Evolutionary conservation across 441 rosid genomes (phyloP), one percentile per base, ranked within the genome.

Genomic region (Erodium trifolium): DNA sequence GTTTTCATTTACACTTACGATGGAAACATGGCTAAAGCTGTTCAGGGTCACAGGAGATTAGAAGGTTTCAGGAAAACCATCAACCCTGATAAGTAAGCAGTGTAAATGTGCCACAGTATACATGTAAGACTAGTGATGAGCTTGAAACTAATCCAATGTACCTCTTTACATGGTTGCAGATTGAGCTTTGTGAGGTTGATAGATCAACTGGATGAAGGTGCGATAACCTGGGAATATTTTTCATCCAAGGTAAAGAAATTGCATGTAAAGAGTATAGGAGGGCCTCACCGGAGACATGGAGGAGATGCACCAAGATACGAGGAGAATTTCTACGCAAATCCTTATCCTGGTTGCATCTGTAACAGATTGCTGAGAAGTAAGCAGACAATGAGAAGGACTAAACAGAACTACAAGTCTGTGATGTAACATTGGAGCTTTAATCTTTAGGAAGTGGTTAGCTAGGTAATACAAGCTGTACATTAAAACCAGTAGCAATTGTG

Each of bases 321-420:
- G 76, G 90, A 90, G 79, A 82, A 71, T 47, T 90, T 90, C 77
- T 90, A 88, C 18, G 97, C 92, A 17, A 87, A 91, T 73, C 93
- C 97, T 72, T 82, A 80, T 71, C 88, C 90, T 0, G 93, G 86
- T 65, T 86, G 95, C 78, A 78, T 88, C 65, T 91, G 97, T 68
- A 76, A 85, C 8, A 81, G 75, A 63, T 66, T 55, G 19, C 23
- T 14, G 18, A 55, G 19, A 18, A 55, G 9, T 18, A 55, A 55
- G 62, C 62, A 14, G 18, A 16, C 9, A 55, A 55, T 17, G 10
- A 55, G 16, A 55, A 14, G 19, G 16, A 55, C 16, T 6, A 14
- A 55, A 16, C 5, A 55, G 23, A 14, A 3, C 8, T 18, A 4
- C 19, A 3, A 14, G 62, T 17, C 19, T 53, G 16, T 53, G 60